Conservation (phyloP, 345 rosid species). For the Moricandia arvensis region DNA sequence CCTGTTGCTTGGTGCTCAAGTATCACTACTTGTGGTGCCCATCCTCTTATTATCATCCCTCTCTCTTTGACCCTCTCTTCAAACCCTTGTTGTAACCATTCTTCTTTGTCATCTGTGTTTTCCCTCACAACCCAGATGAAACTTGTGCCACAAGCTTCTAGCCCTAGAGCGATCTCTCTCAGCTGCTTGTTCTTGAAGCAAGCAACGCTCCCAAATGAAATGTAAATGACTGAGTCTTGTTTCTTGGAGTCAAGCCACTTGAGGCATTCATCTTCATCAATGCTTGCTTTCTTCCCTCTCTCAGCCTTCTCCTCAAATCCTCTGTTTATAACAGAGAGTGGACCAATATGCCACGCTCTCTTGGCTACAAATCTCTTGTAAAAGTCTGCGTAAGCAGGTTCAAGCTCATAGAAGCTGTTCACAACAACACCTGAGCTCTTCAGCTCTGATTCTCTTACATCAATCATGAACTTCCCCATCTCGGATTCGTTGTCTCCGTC, state of each 20-base stretch:
- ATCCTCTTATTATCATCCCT: slow-evolving; percentile 42
- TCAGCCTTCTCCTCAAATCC: slow-evolving; percentile 40
- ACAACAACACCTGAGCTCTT: slow-evolving; percentile 58
- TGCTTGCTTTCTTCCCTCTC: slow-evolving; percentile 38
- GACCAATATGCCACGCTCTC: slow-evolving; percentile 27
- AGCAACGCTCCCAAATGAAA: slow-evolving; percentile 51
- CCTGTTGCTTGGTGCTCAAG: slow-evolving; percentile 49
- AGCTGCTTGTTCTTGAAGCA: slow-evolving; percentile 33
- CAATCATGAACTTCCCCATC: slow-evolving; percentile 24
- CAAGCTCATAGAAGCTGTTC: slow-evolving; percentile 77
- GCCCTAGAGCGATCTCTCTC: slow-evolving; percentile 27
- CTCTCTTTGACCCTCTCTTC: slow-evolving; percentile 38
- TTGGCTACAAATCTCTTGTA: slow-evolving; percentile 31
- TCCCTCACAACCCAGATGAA: slow-evolving; percentile 35
- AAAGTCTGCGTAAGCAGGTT: slow-evolving; percentile 49
- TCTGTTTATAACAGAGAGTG: slow-evolving; percentile 30
- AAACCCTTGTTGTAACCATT: slow-evolving; percentile 43
- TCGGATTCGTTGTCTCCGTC: neutral
- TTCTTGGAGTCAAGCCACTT: slow-evolving; percentile 56
- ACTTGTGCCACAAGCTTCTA: slow-evolving; percentile 19
- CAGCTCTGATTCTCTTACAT: slow-evolving; percentile 36
- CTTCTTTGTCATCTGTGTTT: slow-evolving; percentile 24
- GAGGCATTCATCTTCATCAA: slow-evolving; percentile 37
- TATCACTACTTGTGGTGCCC: slow-evolving; percentile 54
- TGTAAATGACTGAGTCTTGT: slow-evolving; percentile 49